Conservation (phyloP, 495 filamentous ascomycete species). For the Schizothecium vesticola region DNA sequence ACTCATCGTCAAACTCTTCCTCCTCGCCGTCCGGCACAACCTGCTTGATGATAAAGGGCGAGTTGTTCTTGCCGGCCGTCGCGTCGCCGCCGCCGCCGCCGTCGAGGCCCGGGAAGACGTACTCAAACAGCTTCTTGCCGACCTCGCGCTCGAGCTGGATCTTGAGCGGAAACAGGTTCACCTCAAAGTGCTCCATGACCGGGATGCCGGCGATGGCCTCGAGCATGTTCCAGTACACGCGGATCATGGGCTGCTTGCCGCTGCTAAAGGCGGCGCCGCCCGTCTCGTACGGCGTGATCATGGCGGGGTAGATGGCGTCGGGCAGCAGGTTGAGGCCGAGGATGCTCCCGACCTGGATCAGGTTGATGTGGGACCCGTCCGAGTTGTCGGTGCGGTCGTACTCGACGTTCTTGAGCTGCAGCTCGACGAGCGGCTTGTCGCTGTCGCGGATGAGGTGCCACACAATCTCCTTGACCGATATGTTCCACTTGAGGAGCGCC, state of each 20-base stretch:
- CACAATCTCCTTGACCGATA: conserved; percentile 85
- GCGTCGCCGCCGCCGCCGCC: conserved; percentile 54
- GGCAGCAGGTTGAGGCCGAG: conserved; percentile 83
- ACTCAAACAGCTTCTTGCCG: conserved; percentile 92
- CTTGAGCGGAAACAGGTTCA: conserved; percentile 86
- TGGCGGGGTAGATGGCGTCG: conserved; percentile 88
- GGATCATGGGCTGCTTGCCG: conserved; percentile 65
- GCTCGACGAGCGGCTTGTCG: conserved; percentile 84
- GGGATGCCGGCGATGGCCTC: conserved; percentile 97
- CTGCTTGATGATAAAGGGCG: conserved; percentile 79
- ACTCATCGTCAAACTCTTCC: conserved; percentile 47
- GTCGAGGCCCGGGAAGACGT: conserved; percentile 80
- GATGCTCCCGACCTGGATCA: conserved; percentile 76
- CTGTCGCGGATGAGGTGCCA: conserved; percentile 91
- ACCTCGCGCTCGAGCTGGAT: conserved; percentile 92
- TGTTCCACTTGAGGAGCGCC: conserved; percentile 81
- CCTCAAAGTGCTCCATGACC: conserved; percentile 95
- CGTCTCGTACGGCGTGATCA: conserved; percentile 84
- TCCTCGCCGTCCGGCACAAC: conserved; percentile 63
- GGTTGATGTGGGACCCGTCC: conserved; percentile 92
- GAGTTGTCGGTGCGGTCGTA: conserved; percentile 94
- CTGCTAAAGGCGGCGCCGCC: conserved; percentile 49
- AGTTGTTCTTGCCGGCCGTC: conserved; percentile 50
- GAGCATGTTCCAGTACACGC: conserved; percentile 94
- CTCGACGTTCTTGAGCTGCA: conserved; percentile 80